A percentile compares a stretch with the other conserved stretches of the same genome.
These are phyloP conservation scores for Protomyces arabidopsidicola DNA, from an alignment of 1,139 yeast species.

Conservation along the genomic window DNA sequence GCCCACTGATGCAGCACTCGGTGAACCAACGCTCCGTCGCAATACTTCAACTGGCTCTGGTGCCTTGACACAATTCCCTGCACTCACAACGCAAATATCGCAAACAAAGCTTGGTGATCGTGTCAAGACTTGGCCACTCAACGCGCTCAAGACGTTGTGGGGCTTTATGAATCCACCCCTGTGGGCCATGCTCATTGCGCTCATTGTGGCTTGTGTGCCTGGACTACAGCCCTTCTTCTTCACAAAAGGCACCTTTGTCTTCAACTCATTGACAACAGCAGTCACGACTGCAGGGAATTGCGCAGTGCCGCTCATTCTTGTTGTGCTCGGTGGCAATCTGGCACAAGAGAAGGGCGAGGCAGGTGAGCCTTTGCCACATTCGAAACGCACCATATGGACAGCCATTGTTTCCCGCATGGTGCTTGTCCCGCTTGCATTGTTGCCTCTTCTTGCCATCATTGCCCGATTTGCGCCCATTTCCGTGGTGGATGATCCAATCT, in stretches of 20 bases:
- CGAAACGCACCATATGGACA: slow-evolving; percentile 55
- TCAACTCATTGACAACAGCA: slow-evolving; percentile 72
- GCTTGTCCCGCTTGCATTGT: slow-evolving; percentile 60
- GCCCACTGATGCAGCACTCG: not conserved
- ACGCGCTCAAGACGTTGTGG: slow-evolving; percentile 31
- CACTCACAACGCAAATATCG: slow-evolving; percentile 6
- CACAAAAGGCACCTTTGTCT: slow-evolving; percentile 56
- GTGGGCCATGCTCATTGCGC: slow-evolving; percentile 82
- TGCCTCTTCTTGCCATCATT: slow-evolving; percentile 62
- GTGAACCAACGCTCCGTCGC: not conserved
- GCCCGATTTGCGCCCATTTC: slow-evolving; percentile 64
- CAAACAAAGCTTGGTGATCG: not conserved
- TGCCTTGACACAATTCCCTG: slow-evolving; percentile 22
- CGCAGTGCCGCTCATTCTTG: slow-evolving; percentile 73
- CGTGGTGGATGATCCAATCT: slow-evolving; percentile 78
- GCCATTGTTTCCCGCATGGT: slow-evolving; percentile 73
- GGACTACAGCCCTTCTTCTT: slow-evolving; percentile 62
- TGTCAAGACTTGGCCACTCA: not conserved
- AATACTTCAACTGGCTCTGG: slow-evolving; percentile 8
- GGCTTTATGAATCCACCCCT: slow-evolving; percentile 88
- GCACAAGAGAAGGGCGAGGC: slow-evolving; percentile 39
- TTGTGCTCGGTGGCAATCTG: slow-evolving; percentile 56
- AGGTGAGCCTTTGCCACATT: slow-evolving; percentile 51
- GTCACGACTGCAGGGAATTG: slow-evolving; percentile 76
- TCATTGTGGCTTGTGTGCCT: slow-evolving; percentile 78